Conservation (phyloP, 495 filamentous ascomycete genomes). For the Chaetomium fimeti region DNA sequence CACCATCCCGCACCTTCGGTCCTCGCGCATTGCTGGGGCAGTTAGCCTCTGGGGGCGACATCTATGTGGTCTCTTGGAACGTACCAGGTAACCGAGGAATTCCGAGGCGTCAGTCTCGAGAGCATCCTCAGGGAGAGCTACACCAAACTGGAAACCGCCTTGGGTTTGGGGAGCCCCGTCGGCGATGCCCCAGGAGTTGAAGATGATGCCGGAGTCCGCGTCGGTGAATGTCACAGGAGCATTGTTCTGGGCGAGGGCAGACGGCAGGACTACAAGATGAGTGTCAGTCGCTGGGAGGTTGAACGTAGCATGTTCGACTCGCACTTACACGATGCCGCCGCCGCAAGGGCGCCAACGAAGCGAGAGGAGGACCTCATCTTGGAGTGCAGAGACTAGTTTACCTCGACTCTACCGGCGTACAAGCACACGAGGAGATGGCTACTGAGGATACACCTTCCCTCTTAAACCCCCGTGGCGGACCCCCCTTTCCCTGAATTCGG, state of each 20-base stretch:
- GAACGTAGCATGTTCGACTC: background rate
- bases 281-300: slow-evolving; percentile 5
- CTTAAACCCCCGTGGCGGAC: slow-evolving; percentile 13
- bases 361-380: slow-evolving; percentile 33
- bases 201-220: slow-evolving; percentile 45
- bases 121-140: slow-evolving; percentile 54
- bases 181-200: slow-evolving; percentile 43
- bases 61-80: slow-evolving; percentile 13
- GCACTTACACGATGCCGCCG: slow-evolving; percentile 35
- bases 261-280: slow-evolving; percentile 27
- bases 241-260: slow-evolving; percentile 31
- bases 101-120: slow-evolving; percentile 53
- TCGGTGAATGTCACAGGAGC: slow-evolving; percentile 42
- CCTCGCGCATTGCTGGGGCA: slow-evolving; percentile 31
- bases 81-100: slow-evolving; percentile 58
- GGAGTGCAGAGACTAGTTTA: slow-evolving; percentile 19
- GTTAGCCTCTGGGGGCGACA: slow-evolving; percentile 22
- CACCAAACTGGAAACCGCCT: slow-evolving; percentile 54
- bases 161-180: slow-evolving; percentile 30
- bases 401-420: slow-evolving; percentile 19
- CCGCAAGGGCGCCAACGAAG: slow-evolving; percentile 32
- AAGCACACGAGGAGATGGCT: slow-evolving; percentile 15
- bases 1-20: slow-evolving; percentile 51
- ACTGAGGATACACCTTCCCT: slow-evolving; percentile 11
- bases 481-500: background rate